Base-by-base conservation (phyloP, 352 stramenopile genomes). In the Pythium phragmiticola region DNA sequence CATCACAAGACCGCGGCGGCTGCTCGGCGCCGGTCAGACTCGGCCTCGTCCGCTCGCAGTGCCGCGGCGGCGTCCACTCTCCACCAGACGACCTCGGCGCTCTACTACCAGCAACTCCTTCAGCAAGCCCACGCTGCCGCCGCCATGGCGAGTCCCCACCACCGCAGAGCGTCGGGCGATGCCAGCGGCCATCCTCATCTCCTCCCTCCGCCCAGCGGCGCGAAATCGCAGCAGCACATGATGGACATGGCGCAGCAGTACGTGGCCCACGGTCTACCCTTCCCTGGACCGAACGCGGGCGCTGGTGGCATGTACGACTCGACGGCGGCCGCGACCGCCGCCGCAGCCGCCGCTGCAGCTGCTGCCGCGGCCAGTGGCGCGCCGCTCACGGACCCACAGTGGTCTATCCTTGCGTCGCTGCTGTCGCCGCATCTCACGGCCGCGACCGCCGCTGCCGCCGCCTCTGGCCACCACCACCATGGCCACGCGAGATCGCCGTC, bases 351-450 rank as follows among this genome's bases (percentile, higher is more conserved):
- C 17, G 59, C 59, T 9, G 66, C 66, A 0, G 59, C 60, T 12
- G 55, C 59, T 4, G 59, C 66, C n/a, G 66, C 66, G 13, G 60
- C 60, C 4, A 68, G 41, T 57, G 60, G 60, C 2, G 54, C 59
- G 28, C 59, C 60, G 41, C 70, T 89, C 57, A 76, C 68, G 23
- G 82, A 94, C 43, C 81, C 84, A 4, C 84, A 94, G 56, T 94
- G 84, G 84, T 85, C 57, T 39, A 84, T 94, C 54, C 54, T 94
- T 36, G 80, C 74, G 56, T 90, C 82, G n/a, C 72, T 94, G 23
- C 79, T 94, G 71, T 92, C 82, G 11, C 80, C 82, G 5, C 82
- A 91, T 48, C 60, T 91, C 7, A 63, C 42, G 3, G 57, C 57
- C 3, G 57, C 57, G 28, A 55, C 57, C 3, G 55, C 55, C 7